phyloP scores from a whole-genome alignment of 371 early-diverging fungal genomes.

The Lichtheimia corymbifera region DNA sequence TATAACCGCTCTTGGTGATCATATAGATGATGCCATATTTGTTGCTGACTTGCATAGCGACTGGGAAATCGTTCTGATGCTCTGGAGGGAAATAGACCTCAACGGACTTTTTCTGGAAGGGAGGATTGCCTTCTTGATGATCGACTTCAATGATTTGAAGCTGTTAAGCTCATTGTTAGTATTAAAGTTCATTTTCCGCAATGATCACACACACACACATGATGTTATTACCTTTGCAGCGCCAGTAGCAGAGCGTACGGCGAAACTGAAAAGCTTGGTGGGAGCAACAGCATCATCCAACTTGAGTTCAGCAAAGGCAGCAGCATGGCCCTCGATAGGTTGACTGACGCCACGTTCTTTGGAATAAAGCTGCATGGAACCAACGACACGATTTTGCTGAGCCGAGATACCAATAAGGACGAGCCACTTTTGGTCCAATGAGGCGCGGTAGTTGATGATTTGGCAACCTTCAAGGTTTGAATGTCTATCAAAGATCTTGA shows the following conservation, averaged over 20 bases:
- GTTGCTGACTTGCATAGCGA: conserved; percentile 93
- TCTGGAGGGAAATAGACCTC: conserved; percentile 97
- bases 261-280: conserved; percentile 92
- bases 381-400: conserved; percentile 87
- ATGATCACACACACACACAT: not conserved
- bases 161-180: conserved; percentile 36
- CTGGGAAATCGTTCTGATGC: conserved; percentile 93
- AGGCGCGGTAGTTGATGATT: conserved; percentile 93
- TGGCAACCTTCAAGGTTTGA: conserved; percentile 79
- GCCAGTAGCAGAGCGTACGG: conserved; percentile 77
- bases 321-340: conserved; percentile 96
- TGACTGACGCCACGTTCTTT: conserved; percentile 93
- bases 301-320: conserved; percentile 89
- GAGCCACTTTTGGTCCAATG: conserved; percentile 92
- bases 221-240: conserved; percentile 69
- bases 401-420: conserved; percentile 95
- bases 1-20: conserved; percentile 95
- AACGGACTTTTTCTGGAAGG: conserved; percentile 87
- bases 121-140: conserved; percentile 91
- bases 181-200: not conserved
- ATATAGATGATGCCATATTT: conserved; percentile 92
- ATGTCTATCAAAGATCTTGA: conserved; percentile 93
- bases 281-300: conserved; percentile 76
- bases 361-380: conserved; percentile 94
- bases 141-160: conserved; percentile 97